A percentile compares a stretch with the other conserved stretches of the same genome.
These are phyloP conservation scores for Telfairia occidentalis DNA, from an alignment of 331 rosid genomes.

Conservation along the genomic window DNA sequence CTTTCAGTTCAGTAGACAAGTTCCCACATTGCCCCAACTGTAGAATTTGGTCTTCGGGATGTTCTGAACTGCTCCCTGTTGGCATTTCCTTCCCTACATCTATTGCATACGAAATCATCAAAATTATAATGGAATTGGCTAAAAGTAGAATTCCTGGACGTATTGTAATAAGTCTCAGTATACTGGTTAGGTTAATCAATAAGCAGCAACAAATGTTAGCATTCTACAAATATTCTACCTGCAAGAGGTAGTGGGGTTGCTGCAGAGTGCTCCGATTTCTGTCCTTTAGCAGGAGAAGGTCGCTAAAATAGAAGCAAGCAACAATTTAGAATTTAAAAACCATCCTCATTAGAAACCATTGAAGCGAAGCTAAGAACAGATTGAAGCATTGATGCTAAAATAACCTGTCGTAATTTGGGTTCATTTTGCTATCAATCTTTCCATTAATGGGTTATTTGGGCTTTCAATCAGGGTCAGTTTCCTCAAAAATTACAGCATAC, in stretches of 20 bases:
- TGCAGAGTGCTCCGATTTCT: slow-evolving; percentile 36
- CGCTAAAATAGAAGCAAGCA: slow-evolving; percentile 30
- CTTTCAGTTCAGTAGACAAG: slow-evolving; percentile 19
- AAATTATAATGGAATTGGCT: slow-evolving; percentile 1
- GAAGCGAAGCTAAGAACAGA: background rate
- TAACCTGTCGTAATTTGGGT: background rate
- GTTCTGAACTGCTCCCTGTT: slow-evolving; percentile 22
- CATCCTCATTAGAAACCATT: background rate
- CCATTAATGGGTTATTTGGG: background rate
- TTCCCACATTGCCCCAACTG: slow-evolving; percentile 18
- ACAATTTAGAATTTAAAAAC: background rate
- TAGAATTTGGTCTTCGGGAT: slow-evolving; percentile 21
- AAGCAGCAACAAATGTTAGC: background rate
- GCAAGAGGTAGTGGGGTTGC: slow-evolving; percentile 23
- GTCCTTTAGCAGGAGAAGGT: slow-evolving; percentile 43
- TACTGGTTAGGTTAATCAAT: background rate
- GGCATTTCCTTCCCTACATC: slow-evolving; percentile 31
- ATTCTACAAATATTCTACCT: slow-evolving; percentile 38
- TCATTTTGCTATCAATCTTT: background rate
- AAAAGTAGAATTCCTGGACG: background rate
- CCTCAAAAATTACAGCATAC: background rate
- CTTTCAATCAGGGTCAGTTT: background rate
- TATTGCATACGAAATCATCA: slow-evolving; percentile 11
- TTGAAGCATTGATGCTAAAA: background rate
- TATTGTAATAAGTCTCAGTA: background rate